A percentile compares a stretch with the other conserved stretches of the same genome.
Conservation (phyloP, 192 early-diverging fungal genomes). For the Coemansia sp. region DNA sequence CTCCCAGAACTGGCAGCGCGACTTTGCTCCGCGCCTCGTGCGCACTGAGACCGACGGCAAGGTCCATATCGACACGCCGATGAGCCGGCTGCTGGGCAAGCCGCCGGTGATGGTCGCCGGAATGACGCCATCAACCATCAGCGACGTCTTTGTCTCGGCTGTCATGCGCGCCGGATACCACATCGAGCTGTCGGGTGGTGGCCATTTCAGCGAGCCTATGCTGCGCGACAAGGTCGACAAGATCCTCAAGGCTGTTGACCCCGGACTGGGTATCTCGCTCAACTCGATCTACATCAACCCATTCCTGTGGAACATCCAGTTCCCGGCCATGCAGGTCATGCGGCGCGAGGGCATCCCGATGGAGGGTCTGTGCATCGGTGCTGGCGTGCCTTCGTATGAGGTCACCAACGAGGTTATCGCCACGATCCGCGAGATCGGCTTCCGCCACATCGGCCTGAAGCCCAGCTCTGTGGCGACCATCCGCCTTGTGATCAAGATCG, state of each 20-base stretch:
- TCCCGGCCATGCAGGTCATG: constrained; percentile 81
- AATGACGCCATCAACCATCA: constrained; percentile 91
- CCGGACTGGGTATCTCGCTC: constrained; percentile 83
- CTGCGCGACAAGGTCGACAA: constrained; percentile 78
- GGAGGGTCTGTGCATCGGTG: constrained; percentile 89
- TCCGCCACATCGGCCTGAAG: constrained; percentile 89
- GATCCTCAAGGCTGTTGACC: constrained; percentile 73
- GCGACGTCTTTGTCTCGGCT: constrained; percentile 78
- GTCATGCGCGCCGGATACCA: constrained; percentile 90
- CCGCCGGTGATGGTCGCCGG: constrained; percentile 92
- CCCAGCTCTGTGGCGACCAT: constrained; percentile 88
- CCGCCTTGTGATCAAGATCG: constrained; percentile 82
- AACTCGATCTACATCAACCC: constrained; percentile 91
- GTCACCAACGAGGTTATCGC: constrained; percentile 82
- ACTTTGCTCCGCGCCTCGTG: constrained; percentile 82
- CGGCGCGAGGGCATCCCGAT: constrained; percentile 87
- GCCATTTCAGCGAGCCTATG: constrained; percentile 81
- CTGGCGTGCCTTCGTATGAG: constrained; percentile 86
- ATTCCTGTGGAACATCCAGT: constrained; percentile 84
- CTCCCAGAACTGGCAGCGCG: constrained; percentile 83
- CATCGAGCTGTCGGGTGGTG: constrained; percentile 89
- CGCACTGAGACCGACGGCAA: constrained; percentile 65
- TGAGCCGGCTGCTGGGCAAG: constrained; percentile 84
- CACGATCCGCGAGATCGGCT: constrained; percentile 77
- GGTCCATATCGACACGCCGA: constrained; percentile 82